Conservation (phyloP, 1,284 basidiomycete genomes). For the Irpex lacteus region DNA sequence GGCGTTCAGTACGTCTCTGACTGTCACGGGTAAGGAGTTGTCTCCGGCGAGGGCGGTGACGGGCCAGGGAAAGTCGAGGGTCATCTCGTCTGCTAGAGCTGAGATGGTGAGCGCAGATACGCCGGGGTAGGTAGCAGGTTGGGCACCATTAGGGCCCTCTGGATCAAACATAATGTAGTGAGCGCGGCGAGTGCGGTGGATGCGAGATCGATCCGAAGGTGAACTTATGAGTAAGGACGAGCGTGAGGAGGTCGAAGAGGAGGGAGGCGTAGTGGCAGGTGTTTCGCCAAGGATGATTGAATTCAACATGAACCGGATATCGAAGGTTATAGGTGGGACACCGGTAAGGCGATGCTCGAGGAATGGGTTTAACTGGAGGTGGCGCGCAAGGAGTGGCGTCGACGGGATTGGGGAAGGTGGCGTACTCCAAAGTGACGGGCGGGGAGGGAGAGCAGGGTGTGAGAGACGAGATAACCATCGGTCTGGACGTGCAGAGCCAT, state of each 20-base stretch:
- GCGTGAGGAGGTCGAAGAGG: neutral
- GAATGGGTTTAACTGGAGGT: slow-evolving; percentile 53
- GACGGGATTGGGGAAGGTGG: slow-evolving; percentile 32
- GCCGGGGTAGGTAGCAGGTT: slow-evolving; percentile 59
- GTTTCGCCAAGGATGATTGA: slow-evolving; percentile 17
- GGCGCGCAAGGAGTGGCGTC: slow-evolving; percentile 38
- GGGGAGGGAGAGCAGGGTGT: slow-evolving; percentile 48
- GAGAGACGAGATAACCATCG: slow-evolving; percentile 45
- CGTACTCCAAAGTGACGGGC: slow-evolving; percentile 28
- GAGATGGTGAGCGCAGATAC: slow-evolving; percentile 52
- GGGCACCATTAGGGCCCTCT: slow-evolving; percentile 39
- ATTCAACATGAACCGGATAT: slow-evolving; percentile 33
- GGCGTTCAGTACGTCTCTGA: slow-evolving; percentile 47
- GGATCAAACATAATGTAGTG: slow-evolving; percentile 29
- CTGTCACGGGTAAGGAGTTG: slow-evolving; percentile 41
- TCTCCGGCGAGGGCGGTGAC: slow-evolving; percentile 37
- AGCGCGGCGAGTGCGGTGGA: slow-evolving; percentile 1
- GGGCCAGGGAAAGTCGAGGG: slow-evolving; percentile 49
- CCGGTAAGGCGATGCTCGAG: slow-evolving; percentile 45
- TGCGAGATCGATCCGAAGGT: neutral
- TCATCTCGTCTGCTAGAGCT: slow-evolving; percentile 46
- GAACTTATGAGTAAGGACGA: neutral
- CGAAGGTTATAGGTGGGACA: slow-evolving; percentile 44
- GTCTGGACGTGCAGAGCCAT: slow-evolving; percentile 37
- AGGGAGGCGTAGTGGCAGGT: neutral